Evolutionary conservation across 1,284 basidiomycete genomes (phyloP), one percentile per base, ranked within the genome.

Genomic region (Baeospora myosura): DNA sequence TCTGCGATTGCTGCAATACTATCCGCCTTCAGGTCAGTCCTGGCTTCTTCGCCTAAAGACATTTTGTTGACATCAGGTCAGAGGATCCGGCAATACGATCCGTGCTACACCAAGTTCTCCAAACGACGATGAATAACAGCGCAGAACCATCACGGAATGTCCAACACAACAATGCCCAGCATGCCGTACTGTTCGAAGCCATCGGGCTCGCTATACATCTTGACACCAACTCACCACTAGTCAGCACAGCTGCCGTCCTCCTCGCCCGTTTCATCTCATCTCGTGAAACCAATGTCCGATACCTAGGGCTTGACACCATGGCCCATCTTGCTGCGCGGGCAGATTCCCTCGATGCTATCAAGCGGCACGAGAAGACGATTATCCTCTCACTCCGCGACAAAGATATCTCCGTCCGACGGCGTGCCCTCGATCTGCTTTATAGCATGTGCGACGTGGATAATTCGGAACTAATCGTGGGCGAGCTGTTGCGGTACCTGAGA

Each of bases 371-470:
- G 62, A 83, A 81, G 44, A 97, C 92, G 16, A 98, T 98, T 61
- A 95, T 98, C 45, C 68, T 92, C 17, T 92, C 90, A 8, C 72
- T 99, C 18, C 82, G 93, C 31, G 96, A 99, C 68, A 91, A 93
- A 57, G 96, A 99, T 61, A 98, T 98, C 45, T 95, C 91, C 23
- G 94, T 99, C 34, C 82, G 96, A 29, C 73, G 96, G 42, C 76
- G 96, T 44, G 96, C 93, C 1, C 73, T 99, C 38, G 96, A 98
- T 64, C 71, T 99, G 38, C 73, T 98, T 10, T 98, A 98, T 66
- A 96, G 92, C 63, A 98, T 98, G 95, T 98, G 96, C 65, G 96
- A 99, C 60, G 76, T 85, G 12, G 85, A 89, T 53, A 98, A 98
- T 64, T 90, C 94, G 11, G 93, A 94, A 58, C 69, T 88, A 43